Conservation (phyloP, 2,329 filamentous ascomycete species). For the Cercospora zeina region DNA sequence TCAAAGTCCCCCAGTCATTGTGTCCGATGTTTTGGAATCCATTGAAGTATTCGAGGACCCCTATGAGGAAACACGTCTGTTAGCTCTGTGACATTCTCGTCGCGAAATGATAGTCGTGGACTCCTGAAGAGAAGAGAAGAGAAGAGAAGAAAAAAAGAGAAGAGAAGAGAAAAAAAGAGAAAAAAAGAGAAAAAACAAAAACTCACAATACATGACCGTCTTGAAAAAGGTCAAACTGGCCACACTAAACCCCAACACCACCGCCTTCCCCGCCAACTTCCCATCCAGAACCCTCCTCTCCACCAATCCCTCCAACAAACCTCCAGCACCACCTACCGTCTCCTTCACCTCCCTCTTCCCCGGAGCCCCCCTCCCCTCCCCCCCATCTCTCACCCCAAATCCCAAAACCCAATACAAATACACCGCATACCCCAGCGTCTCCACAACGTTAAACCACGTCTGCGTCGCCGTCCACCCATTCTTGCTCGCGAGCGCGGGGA, state of each 20-base stretch:
- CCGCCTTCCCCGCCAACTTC: conserved; percentile 54
- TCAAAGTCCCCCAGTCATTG: conserved; percentile 55
- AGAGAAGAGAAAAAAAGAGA: no score
- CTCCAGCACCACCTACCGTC: conserved; percentile 39
- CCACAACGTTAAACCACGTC: conserved; percentile 65
- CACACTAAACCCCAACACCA: conserved; percentile 60
- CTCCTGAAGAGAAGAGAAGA: no score
- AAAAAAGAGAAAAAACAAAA: no score
- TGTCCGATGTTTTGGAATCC: conserved; percentile 64
- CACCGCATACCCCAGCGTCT: conserved; percentile 64
- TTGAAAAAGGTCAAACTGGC: conserved; percentile 67
- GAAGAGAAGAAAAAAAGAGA: no score
- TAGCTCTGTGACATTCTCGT: background rate
- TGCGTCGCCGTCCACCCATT: conserved; percentile 80
- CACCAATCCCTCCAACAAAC: conserved; percentile 50
- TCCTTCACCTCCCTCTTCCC: conserved; percentile 31
- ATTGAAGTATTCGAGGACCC: conserved; percentile 61
- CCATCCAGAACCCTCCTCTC: conserved; percentile 56
- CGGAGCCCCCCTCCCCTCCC: conserved; percentile 43
- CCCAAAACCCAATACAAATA: conserved; percentile 59
- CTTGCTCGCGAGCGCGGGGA: conserved; percentile 64
- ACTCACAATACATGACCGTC: conserved; percentile 63
- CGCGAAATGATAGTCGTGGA: no score
- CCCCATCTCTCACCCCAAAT: conserved; percentile 43
- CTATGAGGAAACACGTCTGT: conserved; percentile 39